Evolutionary conservation across 805 yeast species (phyloP).

Genomic region (Candida piceae): DNA sequence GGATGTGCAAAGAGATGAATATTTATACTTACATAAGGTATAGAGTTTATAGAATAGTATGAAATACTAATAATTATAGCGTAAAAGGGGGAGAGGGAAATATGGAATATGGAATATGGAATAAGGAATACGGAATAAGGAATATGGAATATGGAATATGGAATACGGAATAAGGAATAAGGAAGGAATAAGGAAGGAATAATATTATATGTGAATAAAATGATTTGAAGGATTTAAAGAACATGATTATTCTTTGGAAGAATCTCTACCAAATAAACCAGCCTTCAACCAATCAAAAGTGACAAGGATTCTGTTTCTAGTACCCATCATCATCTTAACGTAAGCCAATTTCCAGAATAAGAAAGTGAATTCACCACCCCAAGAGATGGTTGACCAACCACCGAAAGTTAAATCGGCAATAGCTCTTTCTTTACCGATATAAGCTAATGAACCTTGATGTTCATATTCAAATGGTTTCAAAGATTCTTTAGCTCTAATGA

Average conservation of each 20-base stretch:
- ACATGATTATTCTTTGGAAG: constrained; percentile 64
- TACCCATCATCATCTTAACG: constrained; percentile 85
- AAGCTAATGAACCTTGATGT: constrained; percentile 91
- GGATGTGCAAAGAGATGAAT: too few species aligned
- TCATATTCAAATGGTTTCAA: constrained; percentile 67
- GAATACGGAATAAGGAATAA: not conserved
- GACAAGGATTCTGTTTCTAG: constrained; percentile 83
- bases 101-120: too few species aligned
- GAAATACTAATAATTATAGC: too few species aligned
- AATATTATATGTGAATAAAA: not conserved
- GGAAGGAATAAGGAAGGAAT: not conserved
- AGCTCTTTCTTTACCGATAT: constrained; percentile 90
- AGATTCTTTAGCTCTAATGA: constrained; percentile 35
- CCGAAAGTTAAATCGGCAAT: constrained; percentile 85
- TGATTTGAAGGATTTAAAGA: too few species aligned
- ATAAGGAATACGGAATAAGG: too few species aligned
- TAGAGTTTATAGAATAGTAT: too few species aligned
- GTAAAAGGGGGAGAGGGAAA: too few species aligned
- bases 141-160: too few species aligned
- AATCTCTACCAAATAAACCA: constrained; percentile 87
- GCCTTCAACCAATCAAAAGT: constrained; percentile 87
- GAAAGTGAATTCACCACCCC: constrained; percentile 84
- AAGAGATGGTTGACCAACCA: constrained; percentile 70
- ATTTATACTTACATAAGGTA: too few species aligned
- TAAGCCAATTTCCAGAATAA: constrained; percentile 95